phyloP scores from a whole-genome alignment of 139 green algal species.

The Haematococcus sp. region DNA sequence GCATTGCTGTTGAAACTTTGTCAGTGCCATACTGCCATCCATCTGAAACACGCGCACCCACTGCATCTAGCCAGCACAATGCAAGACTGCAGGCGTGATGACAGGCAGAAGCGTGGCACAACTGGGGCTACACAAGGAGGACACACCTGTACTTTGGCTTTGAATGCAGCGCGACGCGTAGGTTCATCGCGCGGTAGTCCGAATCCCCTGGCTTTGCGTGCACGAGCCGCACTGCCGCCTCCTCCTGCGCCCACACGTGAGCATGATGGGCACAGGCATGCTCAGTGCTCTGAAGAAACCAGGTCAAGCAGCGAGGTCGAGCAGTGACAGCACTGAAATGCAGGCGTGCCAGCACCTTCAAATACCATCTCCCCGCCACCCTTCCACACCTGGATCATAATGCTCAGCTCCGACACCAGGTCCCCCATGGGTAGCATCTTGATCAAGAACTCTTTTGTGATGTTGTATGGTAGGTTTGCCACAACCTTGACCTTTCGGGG shows the following conservation, averaged over 20 bases:
- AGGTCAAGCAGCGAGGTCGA: neutral
- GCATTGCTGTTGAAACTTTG: no score
- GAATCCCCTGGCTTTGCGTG: conserved; percentile 31
- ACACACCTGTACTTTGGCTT: conserved; percentile 58
- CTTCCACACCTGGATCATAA: conserved; percentile 72
- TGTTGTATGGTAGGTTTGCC: conserved; percentile 97
- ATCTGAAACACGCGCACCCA: no score
- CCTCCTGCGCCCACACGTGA: conserved; percentile 27
- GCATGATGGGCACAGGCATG: neutral
- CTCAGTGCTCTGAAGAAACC: neutral
- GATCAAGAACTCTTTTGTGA: conserved; percentile 89
- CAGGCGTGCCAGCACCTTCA: neutral
- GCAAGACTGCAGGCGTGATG: no score
- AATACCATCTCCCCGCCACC: neutral
- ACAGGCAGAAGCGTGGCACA: conserved; percentile 4
- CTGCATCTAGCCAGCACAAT: no score
- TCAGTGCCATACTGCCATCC: no score
- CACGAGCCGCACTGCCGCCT: conserved; percentile 36
- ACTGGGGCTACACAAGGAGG: conserved; percentile 14
- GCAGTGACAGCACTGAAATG: neutral
- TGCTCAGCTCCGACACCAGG: conserved; percentile 61
- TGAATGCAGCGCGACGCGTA: conserved; percentile 75
- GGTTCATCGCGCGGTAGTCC: conserved; percentile 83
- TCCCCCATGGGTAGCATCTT: conserved; percentile 73
- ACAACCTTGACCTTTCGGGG: conserved; percentile 72